Conservation (phyloP, 495 filamentous ascomycete genomes). For the Letharia columbiana region DNA sequence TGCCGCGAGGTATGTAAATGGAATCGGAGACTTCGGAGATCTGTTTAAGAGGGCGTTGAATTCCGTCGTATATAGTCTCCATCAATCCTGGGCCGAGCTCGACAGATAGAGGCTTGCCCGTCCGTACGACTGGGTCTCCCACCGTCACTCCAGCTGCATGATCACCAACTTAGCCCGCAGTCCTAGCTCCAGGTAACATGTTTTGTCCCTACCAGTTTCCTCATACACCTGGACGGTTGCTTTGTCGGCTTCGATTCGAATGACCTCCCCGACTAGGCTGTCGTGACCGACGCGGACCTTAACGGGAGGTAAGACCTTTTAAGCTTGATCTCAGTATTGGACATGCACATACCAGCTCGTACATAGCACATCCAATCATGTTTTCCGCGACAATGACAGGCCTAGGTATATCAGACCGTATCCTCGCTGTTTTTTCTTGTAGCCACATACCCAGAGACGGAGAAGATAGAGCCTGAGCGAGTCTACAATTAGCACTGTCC, state of each 20-base stretch:
- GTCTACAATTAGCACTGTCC: constrained; percentile 11
- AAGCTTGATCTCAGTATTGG: neutral
- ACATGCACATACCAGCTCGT: constrained; percentile 68
- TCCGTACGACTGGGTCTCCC: constrained; percentile 83
- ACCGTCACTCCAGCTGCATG: constrained; percentile 75
- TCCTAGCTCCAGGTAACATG: constrained; percentile 12
- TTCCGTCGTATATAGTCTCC: constrained; percentile 99
- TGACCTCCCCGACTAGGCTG: constrained; percentile 88
- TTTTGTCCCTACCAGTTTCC: constrained; percentile 68
- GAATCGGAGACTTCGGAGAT: constrained; percentile 69
- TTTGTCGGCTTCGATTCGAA: constrained; percentile 91
- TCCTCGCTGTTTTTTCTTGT: constrained; percentile 10
- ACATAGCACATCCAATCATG: constrained; percentile 99
- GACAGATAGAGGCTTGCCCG: constrained; percentile 91
- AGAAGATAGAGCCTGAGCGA: constrained; percentile 58
- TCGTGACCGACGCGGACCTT: constrained; percentile 85
- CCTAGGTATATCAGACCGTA: constrained; percentile 25
- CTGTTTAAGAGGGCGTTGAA: constrained; percentile 83
- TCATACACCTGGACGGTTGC: constrained; percentile 98
- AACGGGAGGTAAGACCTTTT: constrained; percentile 20
- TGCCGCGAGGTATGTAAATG: constrained; percentile 97
- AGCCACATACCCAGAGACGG: constrained; percentile 64
- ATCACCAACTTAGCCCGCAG: constrained; percentile 19
- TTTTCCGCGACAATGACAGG: constrained; percentile 96
- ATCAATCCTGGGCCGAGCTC: constrained; percentile 95